Percentiles rank a stretch among this genome's conserved stretches.
Evolutionary conservation across 441 rosid species (phyloP).

Genomic region (Croton laevigatus): DNA sequence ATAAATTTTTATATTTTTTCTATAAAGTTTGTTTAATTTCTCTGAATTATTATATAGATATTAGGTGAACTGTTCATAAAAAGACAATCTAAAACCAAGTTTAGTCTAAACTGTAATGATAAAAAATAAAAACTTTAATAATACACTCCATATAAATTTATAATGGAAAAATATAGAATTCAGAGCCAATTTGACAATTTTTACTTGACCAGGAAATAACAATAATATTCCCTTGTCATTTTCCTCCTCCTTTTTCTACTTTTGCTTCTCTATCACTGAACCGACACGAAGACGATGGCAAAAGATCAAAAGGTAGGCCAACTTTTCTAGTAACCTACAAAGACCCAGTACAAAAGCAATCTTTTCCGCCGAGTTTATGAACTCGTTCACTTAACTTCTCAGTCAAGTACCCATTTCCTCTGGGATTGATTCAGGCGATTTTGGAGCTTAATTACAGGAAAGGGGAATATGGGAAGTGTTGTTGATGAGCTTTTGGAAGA

Average conservation of each 20-base stretch:
- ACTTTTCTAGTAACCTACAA: background rate
- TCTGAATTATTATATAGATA: no score
- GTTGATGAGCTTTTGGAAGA: conserved; percentile 31
- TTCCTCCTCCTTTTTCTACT: background rate
- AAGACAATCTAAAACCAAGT: no score
- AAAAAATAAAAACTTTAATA: no score
- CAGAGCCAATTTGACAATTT: background rate
- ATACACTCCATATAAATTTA: no score
- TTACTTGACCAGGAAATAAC: background rate
- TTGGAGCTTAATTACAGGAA: conserved; percentile 14
- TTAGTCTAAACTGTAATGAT: no score
- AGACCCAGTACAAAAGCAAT: background rate
- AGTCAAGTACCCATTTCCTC: background rate
- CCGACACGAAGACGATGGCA: background rate
- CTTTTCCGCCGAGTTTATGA: background rate
- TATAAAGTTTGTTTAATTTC: no score
- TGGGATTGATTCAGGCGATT: background rate
- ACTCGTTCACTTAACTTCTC: background rate
- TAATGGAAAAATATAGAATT: background rate
- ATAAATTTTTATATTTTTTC: no score
- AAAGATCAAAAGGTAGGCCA: conserved; percentile 19
- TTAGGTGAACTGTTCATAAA: no score
- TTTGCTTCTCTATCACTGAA: background rate
- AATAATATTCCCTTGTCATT: background rate
- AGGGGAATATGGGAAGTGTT: conserved; percentile 39